A percentile compares a stretch with the other conserved stretches of the same genome.
Conservation (phyloP, 192 early-diverging fungal species). For the Spinellus fusiger region DNA sequence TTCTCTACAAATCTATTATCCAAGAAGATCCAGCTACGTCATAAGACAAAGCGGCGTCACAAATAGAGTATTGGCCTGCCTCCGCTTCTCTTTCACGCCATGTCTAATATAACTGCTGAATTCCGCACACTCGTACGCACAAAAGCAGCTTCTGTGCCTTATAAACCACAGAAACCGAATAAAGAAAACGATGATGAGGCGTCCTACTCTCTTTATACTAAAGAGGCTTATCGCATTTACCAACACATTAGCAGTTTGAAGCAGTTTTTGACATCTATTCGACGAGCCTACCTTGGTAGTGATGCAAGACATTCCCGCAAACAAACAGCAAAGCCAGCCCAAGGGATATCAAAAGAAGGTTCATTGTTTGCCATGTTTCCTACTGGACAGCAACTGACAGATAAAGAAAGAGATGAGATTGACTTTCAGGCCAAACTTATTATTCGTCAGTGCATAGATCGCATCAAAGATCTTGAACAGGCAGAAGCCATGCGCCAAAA, state of each 20-base stretch:
- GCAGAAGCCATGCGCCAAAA: slow-evolving; percentile 38
- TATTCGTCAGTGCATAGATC: slow-evolving; percentile 48
- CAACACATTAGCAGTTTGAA: slow-evolving; percentile 48
- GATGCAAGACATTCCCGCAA: slow-evolving; percentile 9
- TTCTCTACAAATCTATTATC: too few species aligned
- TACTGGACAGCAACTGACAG: slow-evolving; percentile 35
- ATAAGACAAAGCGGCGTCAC: too few species aligned
- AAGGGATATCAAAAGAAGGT: too few species aligned
- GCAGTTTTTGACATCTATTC: slow-evolving; percentile 42
- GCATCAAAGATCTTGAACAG: slow-evolving; percentile 52
- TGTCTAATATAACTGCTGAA: slow-evolving; percentile 19
- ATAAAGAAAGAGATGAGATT: slow-evolving; percentile 63
- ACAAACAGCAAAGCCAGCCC: not conserved
- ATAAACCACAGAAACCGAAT: not conserved
- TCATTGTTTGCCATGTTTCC: slow-evolving; percentile 21
- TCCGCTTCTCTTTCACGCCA: too few species aligned
- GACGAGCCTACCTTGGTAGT: slow-evolving; percentile 44
- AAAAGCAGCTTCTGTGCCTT: slow-evolving; percentile 5
- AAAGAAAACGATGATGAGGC: slow-evolving; percentile 8
- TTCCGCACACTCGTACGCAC: slow-evolving; percentile 11
- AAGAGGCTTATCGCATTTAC: slow-evolving; percentile 53
- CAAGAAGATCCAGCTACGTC: too few species aligned
- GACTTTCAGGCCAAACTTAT: slow-evolving; percentile 56
- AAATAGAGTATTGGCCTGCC: too few species aligned
- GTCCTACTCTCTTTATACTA: slow-evolving; percentile 40